Evolutionary conservation across 495 filamentous ascomycete species (phyloP).

Genomic region (Penicillium antarcticum): DNA sequence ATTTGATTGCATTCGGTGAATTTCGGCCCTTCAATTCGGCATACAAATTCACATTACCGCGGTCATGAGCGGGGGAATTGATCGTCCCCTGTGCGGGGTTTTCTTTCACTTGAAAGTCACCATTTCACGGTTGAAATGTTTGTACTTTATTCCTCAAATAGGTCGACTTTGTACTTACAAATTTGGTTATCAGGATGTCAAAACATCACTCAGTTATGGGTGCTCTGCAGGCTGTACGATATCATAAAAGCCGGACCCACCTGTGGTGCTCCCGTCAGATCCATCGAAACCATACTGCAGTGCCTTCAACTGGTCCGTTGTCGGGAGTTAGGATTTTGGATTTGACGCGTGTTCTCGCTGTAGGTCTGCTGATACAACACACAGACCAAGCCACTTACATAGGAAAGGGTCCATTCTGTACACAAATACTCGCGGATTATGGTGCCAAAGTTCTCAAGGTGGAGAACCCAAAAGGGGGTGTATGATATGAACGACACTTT

Average conservation of each 20-base stretch:
- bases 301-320: conserved; percentile 43
- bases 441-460: conserved; percentile 91
- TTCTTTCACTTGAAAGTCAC: too few relatives aligned
- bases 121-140: too few relatives aligned
- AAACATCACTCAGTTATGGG: background rate
- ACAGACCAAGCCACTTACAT: background rate
- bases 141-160: too few relatives aligned
- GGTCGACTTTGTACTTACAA: too few relatives aligned
- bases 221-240: background rate
- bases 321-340: conserved; percentile 77
- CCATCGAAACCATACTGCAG: background rate
- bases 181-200: too few relatives aligned
- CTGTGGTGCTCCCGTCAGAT: background rate
- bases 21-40: too few relatives aligned
- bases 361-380: conserved; percentile 40
- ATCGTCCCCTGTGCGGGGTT: too few relatives aligned
- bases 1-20: too few relatives aligned
- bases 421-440: conserved; percentile 88
- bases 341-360: conserved; percentile 85
- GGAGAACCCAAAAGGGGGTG: conserved; percentile 79
- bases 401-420: conserved; percentile 68
- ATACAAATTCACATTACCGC: too few relatives aligned
- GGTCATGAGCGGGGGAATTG: too few relatives aligned
- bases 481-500: background rate
- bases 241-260: background rate